Base-by-base conservation (phyloP, 225 moss, liverwort and hornwort species). In the Physcomitrellopsis africana region DNA sequence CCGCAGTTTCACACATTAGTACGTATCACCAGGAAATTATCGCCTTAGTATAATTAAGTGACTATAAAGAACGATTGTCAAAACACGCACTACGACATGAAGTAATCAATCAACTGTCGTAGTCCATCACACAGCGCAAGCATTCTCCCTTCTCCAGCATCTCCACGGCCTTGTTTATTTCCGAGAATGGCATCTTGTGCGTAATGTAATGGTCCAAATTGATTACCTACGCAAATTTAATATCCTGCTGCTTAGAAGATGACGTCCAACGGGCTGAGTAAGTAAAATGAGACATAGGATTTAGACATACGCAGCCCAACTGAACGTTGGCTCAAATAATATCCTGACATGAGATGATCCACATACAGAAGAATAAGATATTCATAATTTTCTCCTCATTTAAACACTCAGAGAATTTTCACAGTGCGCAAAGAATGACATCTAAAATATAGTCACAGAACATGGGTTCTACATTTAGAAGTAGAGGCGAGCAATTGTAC, bases 41-140 rank as follows among this genome's bases (percentile, higher is more conserved):
- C 45, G 72, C 49, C 0, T 14, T 23, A 72, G 23, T 18, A 11
- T 12, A n/a, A n/a, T 22, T 10, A 49, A 27, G 56, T 69, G 69
- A 18, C 63, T 47, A n/a, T 48, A 46, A 14, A 45, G 17, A 27
- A 43, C 20, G 23, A 65, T 51, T 64, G 63, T 23, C 43, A 9
- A 55, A 14, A 1, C 48, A 11, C n/a, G 55, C 76, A 46, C 9
- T 47, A 24, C 1, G 9, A 24, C 23, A 11, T n/a, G 37, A n/a
- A 66, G 32, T 11, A 26, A 37, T 1, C 18, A 11, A 48, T 77
- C 68, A 85, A 5, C 22, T n/a, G 0, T 61, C 49, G 60, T 76
- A 85, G 81, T 81, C 81, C 76, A 85, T 85, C 65, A 81, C 79
- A 61, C 81, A 85, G n/a, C 73, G 79, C 68, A 82, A 72, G 69